Evolutionary conservation across 345 rosid genomes (phyloP).

Genomic region (Gossypium raimondii): DNA sequence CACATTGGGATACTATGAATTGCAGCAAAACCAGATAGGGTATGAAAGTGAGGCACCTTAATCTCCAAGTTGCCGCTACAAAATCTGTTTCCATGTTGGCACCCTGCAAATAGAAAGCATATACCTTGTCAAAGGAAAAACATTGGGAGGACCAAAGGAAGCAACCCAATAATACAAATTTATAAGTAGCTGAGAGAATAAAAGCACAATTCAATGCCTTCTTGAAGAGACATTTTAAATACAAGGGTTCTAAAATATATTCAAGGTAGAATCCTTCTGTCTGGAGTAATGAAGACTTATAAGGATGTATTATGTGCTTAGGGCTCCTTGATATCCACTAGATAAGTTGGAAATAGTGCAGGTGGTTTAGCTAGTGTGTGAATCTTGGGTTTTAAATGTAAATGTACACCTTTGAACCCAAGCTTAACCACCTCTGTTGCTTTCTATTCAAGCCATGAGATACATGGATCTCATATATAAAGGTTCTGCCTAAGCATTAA

Average conservation of each 20-base stretch:
- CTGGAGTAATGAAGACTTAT: neutral
- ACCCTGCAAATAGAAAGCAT: constrained; percentile 27
- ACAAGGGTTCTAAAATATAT: neutral
- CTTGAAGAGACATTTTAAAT: neutral
- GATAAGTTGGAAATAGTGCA: neutral
- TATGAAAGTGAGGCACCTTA: constrained; percentile 45
- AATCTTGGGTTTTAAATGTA: neutral
- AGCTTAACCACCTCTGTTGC: neutral
- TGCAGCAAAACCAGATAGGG: neutral
- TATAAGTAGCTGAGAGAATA: neutral
- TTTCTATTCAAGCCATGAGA: neutral
- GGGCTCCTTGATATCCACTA: neutral
- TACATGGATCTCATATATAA: neutral
- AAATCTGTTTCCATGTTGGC: constrained; percentile 22
- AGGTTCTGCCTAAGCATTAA: neutral
- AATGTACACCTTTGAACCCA: neutral
- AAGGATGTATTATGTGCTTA: neutral
- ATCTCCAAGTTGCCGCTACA: constrained; percentile 67
- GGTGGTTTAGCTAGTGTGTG: neutral
- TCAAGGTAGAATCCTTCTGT: neutral
- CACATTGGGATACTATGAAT: neutral
- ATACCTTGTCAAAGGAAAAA: constrained; percentile 2
- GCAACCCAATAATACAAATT: neutral
- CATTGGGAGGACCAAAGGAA: neutral
- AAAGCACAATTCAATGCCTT: constrained; percentile 5